Conservation (phyloP, 768 basidiomycete species). For the Imleria badia region DNA sequence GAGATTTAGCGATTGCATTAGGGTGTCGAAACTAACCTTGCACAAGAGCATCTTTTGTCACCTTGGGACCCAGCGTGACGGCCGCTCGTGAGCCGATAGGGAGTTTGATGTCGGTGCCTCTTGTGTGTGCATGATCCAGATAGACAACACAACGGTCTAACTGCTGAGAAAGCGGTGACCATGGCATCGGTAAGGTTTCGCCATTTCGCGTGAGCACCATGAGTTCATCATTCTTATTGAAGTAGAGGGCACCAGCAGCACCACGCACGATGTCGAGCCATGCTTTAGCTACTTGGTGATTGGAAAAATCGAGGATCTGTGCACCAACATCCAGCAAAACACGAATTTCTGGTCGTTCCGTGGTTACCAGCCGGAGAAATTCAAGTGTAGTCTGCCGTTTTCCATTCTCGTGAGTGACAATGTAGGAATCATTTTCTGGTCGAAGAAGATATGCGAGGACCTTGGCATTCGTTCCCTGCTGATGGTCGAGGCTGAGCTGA, state of each 20-base stretch:
- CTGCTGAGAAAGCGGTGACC: too few relatives aligned
- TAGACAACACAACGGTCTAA: too few relatives aligned
- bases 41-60: too few relatives aligned
- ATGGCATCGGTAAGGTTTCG: too few relatives aligned
- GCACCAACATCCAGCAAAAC: slow-evolving; percentile 35
- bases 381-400: not conserved
- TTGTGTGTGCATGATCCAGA: too few relatives aligned
- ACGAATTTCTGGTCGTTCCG: not conserved
- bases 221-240: slow-evolving; percentile 28
- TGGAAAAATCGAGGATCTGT: slow-evolving; percentile 50
- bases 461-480: slow-evolving; percentile 42
- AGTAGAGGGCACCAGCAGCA: slow-evolving; percentile 27
- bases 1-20: too few relatives aligned
- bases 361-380: not conserved
- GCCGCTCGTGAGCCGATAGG: too few relatives aligned
- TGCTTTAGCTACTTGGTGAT: slow-evolving; percentile 34
- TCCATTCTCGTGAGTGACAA: not conserved
- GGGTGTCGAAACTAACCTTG: too few relatives aligned
- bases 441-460: slow-evolving; percentile 27
- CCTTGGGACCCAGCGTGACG: too few relatives aligned
- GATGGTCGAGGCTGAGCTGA: slow-evolving; percentile 26
- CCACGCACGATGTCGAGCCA: slow-evolving; percentile 37
- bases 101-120: too few relatives aligned
- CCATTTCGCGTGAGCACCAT: slow-evolving; percentile 26
- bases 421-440: slow-evolving; percentile 14